Percentiles rank a stretch among this genome's conserved stretches.
These are phyloP conservation scores for Stachybotrys elegans DNA, from an alignment of 2,329 filamentous ascomycete genomes.

Conservation along the genomic window DNA sequence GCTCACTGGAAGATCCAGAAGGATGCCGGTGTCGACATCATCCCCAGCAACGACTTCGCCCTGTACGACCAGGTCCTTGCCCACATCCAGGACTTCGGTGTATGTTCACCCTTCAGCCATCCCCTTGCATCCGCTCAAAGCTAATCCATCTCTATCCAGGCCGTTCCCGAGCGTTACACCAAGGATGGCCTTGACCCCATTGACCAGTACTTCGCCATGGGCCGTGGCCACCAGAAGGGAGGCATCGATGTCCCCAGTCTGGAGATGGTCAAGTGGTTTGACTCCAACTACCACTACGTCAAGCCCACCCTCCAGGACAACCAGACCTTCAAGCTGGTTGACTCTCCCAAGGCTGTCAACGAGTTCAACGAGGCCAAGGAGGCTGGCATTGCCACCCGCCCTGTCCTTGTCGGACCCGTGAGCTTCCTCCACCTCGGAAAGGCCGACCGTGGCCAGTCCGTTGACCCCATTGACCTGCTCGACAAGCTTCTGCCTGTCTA, in stretches of 20 bases:
- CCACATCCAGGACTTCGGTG: conserved; percentile 97
- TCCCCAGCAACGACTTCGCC: conserved; percentile 99
- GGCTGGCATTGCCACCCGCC: conserved; percentile 86
- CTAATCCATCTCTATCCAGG: conserved; percentile 41
- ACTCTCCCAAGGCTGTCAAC: conserved; percentile 85
- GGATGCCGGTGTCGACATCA: conserved; percentile 93
- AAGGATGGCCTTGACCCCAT: conserved; percentile 81
- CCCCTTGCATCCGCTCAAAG: conserved; percentile 10
- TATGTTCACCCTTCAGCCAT: conserved; percentile 46
- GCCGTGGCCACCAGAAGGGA: conserved; percentile 94
- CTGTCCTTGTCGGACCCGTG: conserved; percentile 91
- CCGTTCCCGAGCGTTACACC: conserved; percentile 88
- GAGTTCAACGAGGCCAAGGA: conserved; percentile 98
- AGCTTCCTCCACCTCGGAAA: conserved; percentile 98
- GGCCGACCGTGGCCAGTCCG: conserved; percentile 90
- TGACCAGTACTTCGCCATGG: conserved; percentile 99
- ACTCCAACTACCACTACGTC: conserved; percentile 99
- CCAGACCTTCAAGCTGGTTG: conserved; percentile 88
- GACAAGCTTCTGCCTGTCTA: conserved; percentile 93
- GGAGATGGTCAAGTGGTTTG: conserved; percentile 99
- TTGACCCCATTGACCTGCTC: conserved; percentile 90
- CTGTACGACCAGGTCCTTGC: conserved; percentile 97
- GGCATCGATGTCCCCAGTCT: conserved; percentile 87
- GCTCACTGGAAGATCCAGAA: conserved; percentile 99
- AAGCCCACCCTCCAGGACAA: conserved; percentile 97